phyloP scores from a whole-genome alignment of 768 basidiomycete genomes.

The Xerocomellus chrysenteron region DNA sequence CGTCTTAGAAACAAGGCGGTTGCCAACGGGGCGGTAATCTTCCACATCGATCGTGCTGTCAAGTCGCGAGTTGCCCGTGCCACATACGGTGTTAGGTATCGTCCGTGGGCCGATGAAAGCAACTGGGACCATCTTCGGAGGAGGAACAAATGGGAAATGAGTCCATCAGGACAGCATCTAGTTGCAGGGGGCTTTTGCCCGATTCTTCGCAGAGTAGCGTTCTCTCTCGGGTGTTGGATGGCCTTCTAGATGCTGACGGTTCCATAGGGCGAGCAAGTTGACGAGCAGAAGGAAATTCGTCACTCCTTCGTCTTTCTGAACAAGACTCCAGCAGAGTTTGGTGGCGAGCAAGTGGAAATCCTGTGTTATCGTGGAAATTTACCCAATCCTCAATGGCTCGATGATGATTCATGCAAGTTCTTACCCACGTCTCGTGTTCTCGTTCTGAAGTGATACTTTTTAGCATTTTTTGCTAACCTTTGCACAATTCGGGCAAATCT shows the following conservation, averaged over 20 bases:
- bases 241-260: background rate
- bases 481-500: background rate
- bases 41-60: background rate
- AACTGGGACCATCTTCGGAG: slow-evolving; percentile 4
- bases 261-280: slow-evolving; percentile 1
- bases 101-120: background rate
- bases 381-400: slow-evolving; percentile 1
- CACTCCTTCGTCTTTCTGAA: background rate
- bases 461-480: background rate
- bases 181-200: background rate
- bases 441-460: background rate
- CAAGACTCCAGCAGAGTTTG: background rate
- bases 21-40: slow-evolving; percentile 8
- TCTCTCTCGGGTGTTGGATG: background rate
- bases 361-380: background rate
- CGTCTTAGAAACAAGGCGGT: slow-evolving; percentile 9
- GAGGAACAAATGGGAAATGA: background rate
- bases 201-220: slow-evolving; percentile 4
- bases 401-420: slow-evolving; percentile 7
- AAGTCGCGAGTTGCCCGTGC: slow-evolving; percentile 1
- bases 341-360: background rate
- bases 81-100: background rate
- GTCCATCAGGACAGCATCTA: background rate
- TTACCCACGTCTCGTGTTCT: background rate
- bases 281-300: slow-evolving; percentile 1